These are phyloP conservation scores for Coniochaeta ligniaria DNA, from an alignment of 2,329 filamentous ascomycete species.

Conservation along the genomic window DNA sequence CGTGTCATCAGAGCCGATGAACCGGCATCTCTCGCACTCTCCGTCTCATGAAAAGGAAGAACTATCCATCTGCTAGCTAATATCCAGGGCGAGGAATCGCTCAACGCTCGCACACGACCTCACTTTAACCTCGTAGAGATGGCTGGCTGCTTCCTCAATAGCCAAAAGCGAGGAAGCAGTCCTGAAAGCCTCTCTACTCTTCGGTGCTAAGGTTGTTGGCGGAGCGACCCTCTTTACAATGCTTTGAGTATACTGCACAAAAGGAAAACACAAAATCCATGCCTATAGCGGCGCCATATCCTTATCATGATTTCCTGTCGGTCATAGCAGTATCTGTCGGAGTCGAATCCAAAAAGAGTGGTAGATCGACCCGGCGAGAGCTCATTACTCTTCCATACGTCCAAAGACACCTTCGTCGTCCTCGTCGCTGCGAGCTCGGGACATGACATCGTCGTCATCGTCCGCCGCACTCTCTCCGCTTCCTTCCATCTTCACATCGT, in stretches of 20 bases:
- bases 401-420: constrained; percentile 96
- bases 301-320: constrained; percentile 17
- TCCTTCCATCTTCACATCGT: constrained; percentile 63
- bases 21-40: neutral
- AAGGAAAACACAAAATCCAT: constrained; percentile 27
- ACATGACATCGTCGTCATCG: constrained; percentile 60
- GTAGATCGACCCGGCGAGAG: neutral
- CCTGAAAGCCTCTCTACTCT: constrained; percentile 46
- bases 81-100: constrained; percentile 31
- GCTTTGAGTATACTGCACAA: constrained; percentile 37
- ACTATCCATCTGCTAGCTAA: constrained; percentile 16
- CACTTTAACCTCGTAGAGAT: constrained; percentile 64
- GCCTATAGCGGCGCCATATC: constrained; percentile 2
- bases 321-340: constrained; percentile 1
- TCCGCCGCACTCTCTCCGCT: constrained; percentile 56
- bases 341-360: constrained; percentile 1
- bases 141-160: constrained; percentile 21
- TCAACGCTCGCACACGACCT: constrained; percentile 57
- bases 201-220: constrained; percentile 60
- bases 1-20: neutral
- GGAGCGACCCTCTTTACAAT: constrained; percentile 50
- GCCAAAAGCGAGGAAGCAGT: constrained; percentile 2
- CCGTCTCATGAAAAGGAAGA: neutral
- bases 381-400: constrained; percentile 77
- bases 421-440: constrained; percentile 66